Percentiles rank a stretch among this genome's conserved stretches.
These are phyloP conservation scores for Saccharomycopsis sp. DNA, from an alignment of 805 yeast genomes.

Conservation along the genomic window DNA sequence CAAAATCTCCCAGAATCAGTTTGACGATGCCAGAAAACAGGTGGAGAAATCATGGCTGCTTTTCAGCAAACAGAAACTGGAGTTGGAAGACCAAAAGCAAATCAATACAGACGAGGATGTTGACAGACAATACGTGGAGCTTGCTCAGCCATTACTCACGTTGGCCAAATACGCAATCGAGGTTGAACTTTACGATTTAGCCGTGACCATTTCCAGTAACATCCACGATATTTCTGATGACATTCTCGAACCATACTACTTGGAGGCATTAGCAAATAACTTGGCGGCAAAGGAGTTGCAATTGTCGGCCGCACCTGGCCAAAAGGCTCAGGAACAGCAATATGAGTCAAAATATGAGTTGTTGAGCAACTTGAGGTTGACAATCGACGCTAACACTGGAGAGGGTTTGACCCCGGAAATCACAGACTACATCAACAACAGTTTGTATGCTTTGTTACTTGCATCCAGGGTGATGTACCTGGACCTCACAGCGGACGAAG, in stretches of 20 bases:
- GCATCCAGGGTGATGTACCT: slow-evolving; percentile 10
- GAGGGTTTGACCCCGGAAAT: slow-evolving; percentile 16
- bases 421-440: slow-evolving; percentile 5
- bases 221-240: slow-evolving; percentile 79
- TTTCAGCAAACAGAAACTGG: slow-evolving; percentile 45
- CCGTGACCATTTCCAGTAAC: slow-evolving; percentile 55
- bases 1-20: slow-evolving; percentile 77
- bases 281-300: slow-evolving; percentile 36
- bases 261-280: slow-evolving; percentile 72
- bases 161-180: slow-evolving; percentile 74
- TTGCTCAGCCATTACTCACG: slow-evolving; percentile 67
- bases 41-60: slow-evolving; percentile 65
- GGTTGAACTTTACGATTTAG: slow-evolving; percentile 61
- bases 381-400: slow-evolving; percentile 7
- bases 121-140: slow-evolving; percentile 50
- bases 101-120: slow-evolving; percentile 27
- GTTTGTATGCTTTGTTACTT: slow-evolving; percentile 9
- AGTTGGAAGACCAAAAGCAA: slow-evolving; percentile 35
- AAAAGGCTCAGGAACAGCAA: not conserved
- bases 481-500: slow-evolving; percentile 17
- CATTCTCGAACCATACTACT: slow-evolving; percentile 71
- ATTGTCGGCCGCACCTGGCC: not conserved
- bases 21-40: slow-evolving; percentile 66
- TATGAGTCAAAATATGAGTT: slow-evolving; percentile 7
- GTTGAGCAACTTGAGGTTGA: slow-evolving; percentile 8